Percentiles rank a stretch among this genome's conserved stretches.
Conservation (phyloP, 345 rosid genomes). For the Aethionema arabicum region DNA sequence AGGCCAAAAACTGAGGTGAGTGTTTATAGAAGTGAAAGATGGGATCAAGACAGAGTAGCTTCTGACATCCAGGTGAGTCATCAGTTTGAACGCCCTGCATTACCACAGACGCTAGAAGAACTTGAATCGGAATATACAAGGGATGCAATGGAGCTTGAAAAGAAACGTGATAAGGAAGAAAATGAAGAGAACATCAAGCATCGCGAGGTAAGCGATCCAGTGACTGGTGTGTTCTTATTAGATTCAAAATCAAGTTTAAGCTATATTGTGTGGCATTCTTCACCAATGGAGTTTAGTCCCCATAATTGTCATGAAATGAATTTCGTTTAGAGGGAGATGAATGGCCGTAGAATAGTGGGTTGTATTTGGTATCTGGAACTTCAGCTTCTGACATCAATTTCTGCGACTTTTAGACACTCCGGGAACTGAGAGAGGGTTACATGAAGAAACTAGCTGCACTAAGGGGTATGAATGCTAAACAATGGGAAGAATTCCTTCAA, state of each 20-base stretch:
- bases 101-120: conserved; percentile 70
- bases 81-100: conserved; percentile 66
- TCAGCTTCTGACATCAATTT: conserved; percentile 44
- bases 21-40: conserved; percentile 68
- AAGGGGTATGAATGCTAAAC: conserved; percentile 65
- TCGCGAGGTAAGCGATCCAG: conserved; percentile 74
- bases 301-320: too few species aligned
- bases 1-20: conserved; percentile 59
- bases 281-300: too few species aligned
- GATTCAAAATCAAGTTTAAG: conserved; percentile 23
- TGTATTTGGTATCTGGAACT: conserved; percentile 10
- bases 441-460: conserved; percentile 63
- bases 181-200: conserved; percentile 94
- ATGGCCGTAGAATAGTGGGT: too few species aligned
- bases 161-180: conserved; percentile 84
- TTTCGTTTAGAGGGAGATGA: too few species aligned
- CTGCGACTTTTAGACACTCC: conserved; percentile 61
- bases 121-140: conserved; percentile 77
- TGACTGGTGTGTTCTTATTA: conserved; percentile 30
- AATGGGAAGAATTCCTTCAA: conserved; percentile 87
- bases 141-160: conserved; percentile 73
- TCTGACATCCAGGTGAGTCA: conserved; percentile 56
- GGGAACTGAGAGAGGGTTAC: conserved; percentile 88
- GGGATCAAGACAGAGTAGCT: conserved; percentile 66
- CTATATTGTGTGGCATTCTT: background rate